Base-by-base conservation (phyloP, 192 early-diverging fungal genomes). In the Phycomyces blakesleeanus region DNA sequence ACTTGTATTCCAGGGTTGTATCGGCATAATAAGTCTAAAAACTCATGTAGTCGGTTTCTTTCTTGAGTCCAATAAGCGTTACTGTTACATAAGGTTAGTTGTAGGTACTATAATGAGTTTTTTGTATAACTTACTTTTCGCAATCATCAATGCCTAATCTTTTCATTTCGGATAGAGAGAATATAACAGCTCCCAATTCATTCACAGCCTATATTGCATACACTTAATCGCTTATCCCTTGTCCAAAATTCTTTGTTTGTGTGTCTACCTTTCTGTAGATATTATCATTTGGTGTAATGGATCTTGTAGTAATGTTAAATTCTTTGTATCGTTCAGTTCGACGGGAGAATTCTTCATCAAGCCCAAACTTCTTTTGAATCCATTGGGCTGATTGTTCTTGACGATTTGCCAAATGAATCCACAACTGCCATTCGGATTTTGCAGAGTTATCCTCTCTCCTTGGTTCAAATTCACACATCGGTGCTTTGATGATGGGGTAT, bases 181-280 rank as follows among this genome's bases (percentile, higher is more conserved):
- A 68, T 8, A 68, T 42, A n/a, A 68, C 40, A 29, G 66, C 66
- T 3, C 66, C 66, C 14, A 53, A 20, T 42, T 68, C 59, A 21
- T 42, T 21, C 2, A 68, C 50, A 26, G 49, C 25, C 66, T 68
- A 41, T 15, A 2, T 16, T 9, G 47, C 12, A 41, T 8, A 14
- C n/a, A n/a, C n/a, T n/a, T n/a, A n/a, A n/a, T n/a, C n/a, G n/a
- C n/a, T n/a, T n/a, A n/a, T n/a, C n/a, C n/a, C n/a, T n/a, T n/a
- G n/a, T n/a, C n/a, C n/a, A n/a, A n/a, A n/a, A n/a, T n/a, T n/a
- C n/a, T n/a, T n/a, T n/a, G n/a, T n/a, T n/a, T n/a, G n/a, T n/a
- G n/a, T n/a, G n/a, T n/a, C n/a, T 68, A 68, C 66, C 66, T 61
- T 61, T 24, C 59, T 20, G 18, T 53, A 59, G 1, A 64, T 11